These are phyloP conservation scores for Umbelopsis isabellina DNA, from an alignment of 192 early-diverging fungal genomes.

Conservation along the genomic window DNA sequence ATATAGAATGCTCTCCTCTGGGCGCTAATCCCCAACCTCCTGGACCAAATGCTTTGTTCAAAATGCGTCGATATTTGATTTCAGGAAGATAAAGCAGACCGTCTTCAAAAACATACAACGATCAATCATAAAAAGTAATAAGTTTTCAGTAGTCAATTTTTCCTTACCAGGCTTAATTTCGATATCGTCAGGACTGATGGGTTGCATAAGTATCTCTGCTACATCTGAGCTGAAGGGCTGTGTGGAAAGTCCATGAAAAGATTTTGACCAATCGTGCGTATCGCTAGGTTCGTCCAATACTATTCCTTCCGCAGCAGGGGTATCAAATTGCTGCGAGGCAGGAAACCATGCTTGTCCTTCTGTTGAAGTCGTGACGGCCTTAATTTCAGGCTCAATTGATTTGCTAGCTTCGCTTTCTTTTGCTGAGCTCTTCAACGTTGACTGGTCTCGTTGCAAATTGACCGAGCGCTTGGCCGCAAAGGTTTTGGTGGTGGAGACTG, in stretches of 20 bases:
- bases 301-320: not conserved
- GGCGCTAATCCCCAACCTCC: slow-evolving; percentile 89
- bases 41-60: slow-evolving; percentile 95
- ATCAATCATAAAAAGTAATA: not conserved
- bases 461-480: not conserved
- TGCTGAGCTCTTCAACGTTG: not conserved
- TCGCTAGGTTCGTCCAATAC: slow-evolving; percentile 27
- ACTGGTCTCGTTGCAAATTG: not conserved
- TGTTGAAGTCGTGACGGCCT: not conserved
- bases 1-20: slow-evolving; percentile 85
- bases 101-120: slow-evolving; percentile 53
- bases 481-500: slow-evolving; percentile 24
- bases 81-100: slow-evolving; percentile 94
- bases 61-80: slow-evolving; percentile 96
- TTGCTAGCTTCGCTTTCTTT: not conserved
- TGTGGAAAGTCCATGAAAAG: slow-evolving; percentile 72
- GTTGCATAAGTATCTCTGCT: slow-evolving; percentile 70
- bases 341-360: slow-evolving; percentile 8
- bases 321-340: slow-evolving; percentile 4
- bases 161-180: slow-evolving; percentile 87
- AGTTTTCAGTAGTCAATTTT: not conserved
- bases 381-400: not conserved
- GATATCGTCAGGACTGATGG: slow-evolving; percentile 76
- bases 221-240: slow-evolving; percentile 77
- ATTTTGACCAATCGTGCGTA: slow-evolving; percentile 65